Conservation (phyloP, 148 eudicot genomes). For the Rhododendron ovatum region DNA sequence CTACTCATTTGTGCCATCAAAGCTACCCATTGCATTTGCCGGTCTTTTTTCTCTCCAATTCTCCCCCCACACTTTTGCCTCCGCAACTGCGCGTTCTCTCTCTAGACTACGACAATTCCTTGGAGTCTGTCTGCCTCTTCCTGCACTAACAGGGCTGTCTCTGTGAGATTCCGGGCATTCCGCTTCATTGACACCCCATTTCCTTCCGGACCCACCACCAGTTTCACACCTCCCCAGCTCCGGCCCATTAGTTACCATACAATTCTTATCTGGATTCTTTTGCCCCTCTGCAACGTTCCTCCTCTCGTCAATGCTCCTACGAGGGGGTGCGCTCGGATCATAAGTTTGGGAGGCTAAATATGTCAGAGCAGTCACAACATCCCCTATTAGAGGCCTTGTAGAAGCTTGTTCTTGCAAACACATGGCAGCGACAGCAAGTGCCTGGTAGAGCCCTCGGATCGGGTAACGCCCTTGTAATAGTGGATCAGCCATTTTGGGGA, state of each 20-base stretch:
- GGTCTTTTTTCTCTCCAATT: constrained; percentile 78
- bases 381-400: constrained; percentile 89
- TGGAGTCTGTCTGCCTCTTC: constrained; percentile 52
- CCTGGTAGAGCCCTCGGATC: constrained; percentile 93
- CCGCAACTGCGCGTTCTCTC: constrained; percentile 89
- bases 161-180: constrained; percentile 54
- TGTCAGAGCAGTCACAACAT: constrained; percentile 86
- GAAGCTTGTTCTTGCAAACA: constrained; percentile 98
- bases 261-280: constrained; percentile 49
- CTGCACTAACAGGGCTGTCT: constrained; percentile 63
- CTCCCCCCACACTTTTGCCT: constrained; percentile 98
- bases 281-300: constrained; percentile 50
- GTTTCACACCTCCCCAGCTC: constrained; percentile 59
- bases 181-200: constrained; percentile 52
- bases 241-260: constrained; percentile 32
- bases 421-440: constrained; percentile 99
- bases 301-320: constrained; percentile 54
- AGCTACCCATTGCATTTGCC: constrained; percentile 54
- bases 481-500: constrained; percentile 98
- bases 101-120: constrained; percentile 72
- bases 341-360: constrained; percentile 90
- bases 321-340: constrained; percentile 64
- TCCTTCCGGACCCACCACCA: constrained; percentile 63
- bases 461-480: constrained; percentile 85
- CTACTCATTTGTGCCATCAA: constrained; percentile 62